Evolutionary conservation across 345 rosid species (phyloP), one percentile per base, ranked within the genome.

Genomic region (Eucalyptus erythrocorys): DNA sequence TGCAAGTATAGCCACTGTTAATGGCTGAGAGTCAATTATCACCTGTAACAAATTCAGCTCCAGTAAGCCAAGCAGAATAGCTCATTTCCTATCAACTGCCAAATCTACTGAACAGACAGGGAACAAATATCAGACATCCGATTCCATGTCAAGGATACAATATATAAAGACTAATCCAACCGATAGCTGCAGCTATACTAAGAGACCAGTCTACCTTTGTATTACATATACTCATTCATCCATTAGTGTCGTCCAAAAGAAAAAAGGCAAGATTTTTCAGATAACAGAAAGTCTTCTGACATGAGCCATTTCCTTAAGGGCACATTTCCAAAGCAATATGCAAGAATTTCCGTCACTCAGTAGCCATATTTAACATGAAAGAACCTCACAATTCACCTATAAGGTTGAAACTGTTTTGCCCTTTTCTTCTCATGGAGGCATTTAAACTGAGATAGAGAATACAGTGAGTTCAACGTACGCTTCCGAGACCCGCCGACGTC

Each of bases 401-500:
- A 64, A 64, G 37, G 34, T 64, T 13, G 76, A n/a, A 64, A 64
- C 17, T n/a, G 26, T 64, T 64, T 15, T 64, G 34, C 76, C 37
- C 76, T 30, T n/a, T 64, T 81, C 85, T 37, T 37, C 48, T 81
- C 16, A 45, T 10, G n/a, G 85, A 45, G 85, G 45, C 85, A 21
- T 81, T 81, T 81, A 48, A 85, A 27, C 57, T 48, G 55, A 30
- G 14, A 85, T n/a, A 84, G 53, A 84, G 11, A 86, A 86, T 47
- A 71, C 34, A 88, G 66, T 42, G 85, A 59, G 76, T 5, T 14
- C 80, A 87, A 90, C 93, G 34, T 92, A 96, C 99, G 87, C 99
- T 96, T 90, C 99, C 99, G 92, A 97, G 88, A 91, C 99, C 99
- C 64, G 99, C 99, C 48, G 99, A 94, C 30, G 99, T 97, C 92